phyloP scores from a whole-genome alignment of 1,284 basidiomycete species.

The Ganoderma lingzhi region DNA sequence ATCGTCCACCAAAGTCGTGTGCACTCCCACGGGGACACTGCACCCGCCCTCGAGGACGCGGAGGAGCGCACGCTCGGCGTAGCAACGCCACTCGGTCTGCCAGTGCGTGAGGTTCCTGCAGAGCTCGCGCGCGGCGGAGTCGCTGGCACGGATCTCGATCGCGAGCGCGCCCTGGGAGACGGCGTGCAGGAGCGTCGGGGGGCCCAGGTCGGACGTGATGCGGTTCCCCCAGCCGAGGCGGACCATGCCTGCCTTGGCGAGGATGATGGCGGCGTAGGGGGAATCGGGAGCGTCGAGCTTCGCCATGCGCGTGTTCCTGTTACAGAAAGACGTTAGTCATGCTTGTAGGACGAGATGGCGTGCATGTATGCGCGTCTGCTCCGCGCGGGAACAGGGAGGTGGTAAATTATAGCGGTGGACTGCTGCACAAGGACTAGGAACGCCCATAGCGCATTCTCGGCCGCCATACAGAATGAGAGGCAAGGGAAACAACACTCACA shows the following conservation, averaged over 20 bases:
- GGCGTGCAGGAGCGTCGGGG: conserved; percentile 86
- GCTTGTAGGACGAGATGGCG: background rate
- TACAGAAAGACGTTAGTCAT: background rate
- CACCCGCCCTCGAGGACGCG: conserved; percentile 95
- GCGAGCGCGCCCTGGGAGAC: conserved; percentile 96
- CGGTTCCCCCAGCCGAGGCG: conserved; percentile 81
- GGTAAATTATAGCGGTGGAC: background rate
- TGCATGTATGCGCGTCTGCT: background rate
- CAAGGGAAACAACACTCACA: background rate
- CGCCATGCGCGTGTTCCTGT: conserved; percentile 85
- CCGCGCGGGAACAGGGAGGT: background rate
- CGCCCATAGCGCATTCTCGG: background rate
- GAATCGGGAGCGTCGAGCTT: conserved; percentile 91
- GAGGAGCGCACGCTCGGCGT: conserved; percentile 89
- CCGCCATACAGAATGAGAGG: background rate
- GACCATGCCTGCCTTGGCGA: conserved; percentile 82
- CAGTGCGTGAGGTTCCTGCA: conserved; percentile 79
- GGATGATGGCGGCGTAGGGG: conserved; percentile 91
- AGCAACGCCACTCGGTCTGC: conserved; percentile 78
- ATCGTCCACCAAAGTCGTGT: conserved; percentile 53
- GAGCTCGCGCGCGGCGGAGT: conserved; percentile 67
- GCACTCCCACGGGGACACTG: conserved; percentile 95
- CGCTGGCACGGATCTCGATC: conserved; percentile 86
- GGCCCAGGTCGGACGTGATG: conserved; percentile 79
- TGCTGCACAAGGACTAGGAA: too few relatives aligned